These are phyloP conservation scores for Anthoceros angustus DNA, from an alignment of 225 moss, liverwort and hornwort species.

Conservation along the genomic window DNA sequence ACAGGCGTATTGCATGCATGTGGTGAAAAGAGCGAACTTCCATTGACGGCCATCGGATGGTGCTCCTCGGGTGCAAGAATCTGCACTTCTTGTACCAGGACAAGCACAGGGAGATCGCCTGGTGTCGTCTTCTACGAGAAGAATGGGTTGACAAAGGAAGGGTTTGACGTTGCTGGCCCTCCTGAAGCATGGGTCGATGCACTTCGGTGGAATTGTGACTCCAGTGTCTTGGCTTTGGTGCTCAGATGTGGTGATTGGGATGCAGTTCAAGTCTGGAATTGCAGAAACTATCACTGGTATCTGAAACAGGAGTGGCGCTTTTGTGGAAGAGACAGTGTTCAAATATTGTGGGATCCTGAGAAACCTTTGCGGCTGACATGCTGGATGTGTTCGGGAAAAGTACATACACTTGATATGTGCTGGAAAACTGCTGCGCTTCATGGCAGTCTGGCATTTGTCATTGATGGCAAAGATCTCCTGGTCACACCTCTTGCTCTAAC, in stretches of 20 bases:
- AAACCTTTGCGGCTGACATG: conserved; percentile 55
- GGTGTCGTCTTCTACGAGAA: conserved; percentile 57
- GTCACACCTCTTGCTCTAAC: conserved; percentile 54
- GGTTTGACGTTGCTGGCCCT: conserved; percentile 53
- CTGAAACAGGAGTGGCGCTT: conserved; percentile 74
- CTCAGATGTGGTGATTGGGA: conserved; percentile 47
- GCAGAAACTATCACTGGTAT: conserved; percentile 93
- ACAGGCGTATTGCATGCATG: conserved; percentile 50
- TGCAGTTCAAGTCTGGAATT: conserved; percentile 74
- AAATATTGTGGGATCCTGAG: conserved; percentile 75
- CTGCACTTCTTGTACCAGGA: conserved; percentile 33
- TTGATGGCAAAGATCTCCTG: conserved; percentile 50
- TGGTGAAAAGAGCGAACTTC: conserved; percentile 36
- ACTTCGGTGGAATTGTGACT: conserved; percentile 78
- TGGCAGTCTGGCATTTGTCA: conserved; percentile 54
- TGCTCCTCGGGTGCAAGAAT: conserved; percentile 66
- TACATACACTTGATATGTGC: conserved; percentile 42
- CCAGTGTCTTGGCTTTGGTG: conserved; percentile 70
- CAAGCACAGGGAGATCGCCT: conserved; percentile 23
- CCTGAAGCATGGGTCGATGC: conserved; percentile 31
- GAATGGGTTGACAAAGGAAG: conserved; percentile 81
- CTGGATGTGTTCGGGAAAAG: conserved; percentile 55
- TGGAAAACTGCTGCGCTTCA: conserved; percentile 75
- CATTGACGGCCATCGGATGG: conserved; percentile 66
- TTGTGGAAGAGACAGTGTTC: conserved; percentile 44